These are phyloP conservation scores for Penicillium sp. DNA, from an alignment of 2,329 filamentous ascomycete species.

Conservation along the genomic window DNA sequence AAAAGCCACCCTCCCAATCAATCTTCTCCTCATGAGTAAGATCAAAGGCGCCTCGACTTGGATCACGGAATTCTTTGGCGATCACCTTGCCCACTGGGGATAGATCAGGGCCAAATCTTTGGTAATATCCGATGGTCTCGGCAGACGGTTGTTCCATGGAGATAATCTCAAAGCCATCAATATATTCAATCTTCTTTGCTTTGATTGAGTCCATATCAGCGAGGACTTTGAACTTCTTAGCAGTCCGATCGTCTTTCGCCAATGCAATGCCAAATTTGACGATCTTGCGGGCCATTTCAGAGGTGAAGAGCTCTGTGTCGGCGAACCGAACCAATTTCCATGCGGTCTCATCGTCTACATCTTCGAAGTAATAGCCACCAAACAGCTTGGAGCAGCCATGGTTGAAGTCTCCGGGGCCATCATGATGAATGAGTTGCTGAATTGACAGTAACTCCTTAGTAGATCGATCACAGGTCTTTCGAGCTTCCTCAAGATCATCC, in stretches of 20 bases:
- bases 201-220: slow-evolving; percentile 35
- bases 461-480: slow-evolving; percentile 63
- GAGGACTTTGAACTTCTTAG: slow-evolving; percentile 40
- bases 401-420: slow-evolving; percentile 76
- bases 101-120: slow-evolving; percentile 42
- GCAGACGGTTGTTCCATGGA: slow-evolving; percentile 48
- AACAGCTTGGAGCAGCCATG: slow-evolving; percentile 68
- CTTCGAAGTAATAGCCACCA: slow-evolving; percentile 51
- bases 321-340: neutral
- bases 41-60: slow-evolving; percentile 39
- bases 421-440: slow-evolving; percentile 44
- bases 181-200: slow-evolving; percentile 47
- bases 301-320: slow-evolving; percentile 32
- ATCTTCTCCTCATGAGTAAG: slow-evolving; percentile 32
- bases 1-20: slow-evolving; percentile 22
- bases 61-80: slow-evolving; percentile 51
- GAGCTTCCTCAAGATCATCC: slow-evolving; percentile 62
- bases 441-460: slow-evolving; percentile 63
- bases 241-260: slow-evolving; percentile 38
- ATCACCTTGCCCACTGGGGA: slow-evolving; percentile 52
- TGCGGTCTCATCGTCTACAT: slow-evolving; percentile 36
- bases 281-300: slow-evolving; percentile 48
- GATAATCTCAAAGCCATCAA: slow-evolving; percentile 60
- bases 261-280: slow-evolving; percentile 51
- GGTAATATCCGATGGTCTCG: slow-evolving; percentile 49